Evolutionary conservation across 305 asterid genomes (phyloP).

Genomic region (Solanum aculeatissimum): DNA sequence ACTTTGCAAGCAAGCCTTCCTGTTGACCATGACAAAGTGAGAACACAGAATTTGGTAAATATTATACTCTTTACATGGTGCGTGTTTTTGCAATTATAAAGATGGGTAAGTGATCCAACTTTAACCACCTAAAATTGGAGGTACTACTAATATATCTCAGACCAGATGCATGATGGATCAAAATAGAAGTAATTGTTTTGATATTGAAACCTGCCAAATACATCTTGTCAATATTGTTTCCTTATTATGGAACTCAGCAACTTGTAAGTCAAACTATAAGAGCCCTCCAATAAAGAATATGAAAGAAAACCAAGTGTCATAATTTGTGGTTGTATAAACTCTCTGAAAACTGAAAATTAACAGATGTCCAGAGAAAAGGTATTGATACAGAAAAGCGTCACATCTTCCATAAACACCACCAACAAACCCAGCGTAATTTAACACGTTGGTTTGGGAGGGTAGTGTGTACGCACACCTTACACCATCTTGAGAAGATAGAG

Average conservation of each 20-base stretch:
- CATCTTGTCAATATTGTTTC: neutral
- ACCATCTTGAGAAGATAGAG: neutral
- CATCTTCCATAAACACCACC: neutral
- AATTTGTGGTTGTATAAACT: neutral
- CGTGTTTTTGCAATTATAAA: neutral
- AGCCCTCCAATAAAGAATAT: neutral
- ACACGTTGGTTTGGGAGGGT: too few species aligned
- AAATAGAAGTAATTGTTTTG: neutral
- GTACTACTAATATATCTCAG: neutral
- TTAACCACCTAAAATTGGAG: neutral
- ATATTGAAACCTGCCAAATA: neutral
- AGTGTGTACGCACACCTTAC: neutral
- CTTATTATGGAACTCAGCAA: neutral
- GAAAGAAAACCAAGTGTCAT: neutral
- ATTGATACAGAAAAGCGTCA: neutral
- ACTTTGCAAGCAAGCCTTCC: conserved; percentile 73
- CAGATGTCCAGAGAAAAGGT: neutral
- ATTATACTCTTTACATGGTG: neutral
- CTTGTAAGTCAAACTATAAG: neutral
- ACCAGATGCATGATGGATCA: neutral
- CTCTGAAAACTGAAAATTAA: neutral
- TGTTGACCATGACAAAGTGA: conserved; percentile 15
- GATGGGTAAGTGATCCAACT: neutral
- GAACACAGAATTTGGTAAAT: neutral
- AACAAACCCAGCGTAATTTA: neutral